Base-by-base conservation (phyloP, 768 basidiomycete genomes). In the Boletus insuetus region DNA sequence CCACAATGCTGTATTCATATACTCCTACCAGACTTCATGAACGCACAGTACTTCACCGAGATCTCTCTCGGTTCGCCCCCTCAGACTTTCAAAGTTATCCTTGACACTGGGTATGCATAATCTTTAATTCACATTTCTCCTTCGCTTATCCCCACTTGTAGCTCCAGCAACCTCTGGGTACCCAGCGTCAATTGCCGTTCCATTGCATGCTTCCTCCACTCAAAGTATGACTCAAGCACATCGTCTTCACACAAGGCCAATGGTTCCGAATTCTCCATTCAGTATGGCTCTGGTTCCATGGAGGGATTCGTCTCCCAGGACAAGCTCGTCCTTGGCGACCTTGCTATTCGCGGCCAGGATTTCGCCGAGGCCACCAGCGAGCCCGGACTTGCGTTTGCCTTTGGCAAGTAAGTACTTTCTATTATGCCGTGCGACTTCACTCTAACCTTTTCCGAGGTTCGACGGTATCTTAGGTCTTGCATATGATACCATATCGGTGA, bases 311-410 rank as follows among this genome's bases (percentile, higher is more conserved):
- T 98, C 51, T 98, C 94, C 12, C 84, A 83, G 55, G 97, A 99
- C 64, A 68, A 67, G 4, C 73, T 98, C 47, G 69, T 70, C 9
- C 94, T 99, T 56, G 94, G 93, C 38, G 97, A 97, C 69, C 69
- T 99, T 44, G 70, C 71, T 26, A 81, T 99, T 70, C 78, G 76
- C 63, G 58, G 74, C 13, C 90, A 91, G 69, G 87, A 94, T 67
- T 99, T 99, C 64, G 96, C 94, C 11, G 97, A 98, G 75, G 93
- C 95, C 2, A 87, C 85, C 55, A 91, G 93, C 73, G 96, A 98
- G 69, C 97, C 97, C 20, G 97, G 97, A 43, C 85, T 99, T 46
- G 87, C 95, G 6, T 99, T 99, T 69, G 96, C 97, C 26, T 98
- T 96, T 61, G 94, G 93, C 68, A 94, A 89, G 89, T 93, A 63